Evolutionary conservation across 495 filamentous ascomycete genomes (phyloP).

Genomic region (Talaromyces proteolyticus): DNA sequence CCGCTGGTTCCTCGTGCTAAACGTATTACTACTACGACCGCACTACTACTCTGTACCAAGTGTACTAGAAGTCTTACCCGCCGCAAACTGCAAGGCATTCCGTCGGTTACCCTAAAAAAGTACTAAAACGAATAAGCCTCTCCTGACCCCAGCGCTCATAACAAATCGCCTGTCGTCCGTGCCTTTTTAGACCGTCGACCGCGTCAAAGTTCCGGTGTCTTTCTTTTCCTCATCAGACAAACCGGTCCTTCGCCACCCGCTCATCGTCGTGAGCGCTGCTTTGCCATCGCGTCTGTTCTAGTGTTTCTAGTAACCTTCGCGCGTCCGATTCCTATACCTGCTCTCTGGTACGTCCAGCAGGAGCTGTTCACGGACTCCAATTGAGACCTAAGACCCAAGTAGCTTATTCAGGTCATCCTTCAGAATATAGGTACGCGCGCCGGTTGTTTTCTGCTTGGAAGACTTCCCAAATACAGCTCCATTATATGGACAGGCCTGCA

Average conservation of each 20-base stretch:
- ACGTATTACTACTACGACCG: background rate
- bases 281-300: slow-evolving; percentile 15
- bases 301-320: slow-evolving; percentile 7
- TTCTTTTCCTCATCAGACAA: slow-evolving; percentile 15
- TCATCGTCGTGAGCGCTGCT: background rate
- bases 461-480: slow-evolving; percentile 16
- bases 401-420: too few species aligned
- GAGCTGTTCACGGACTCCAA: too few species aligned
- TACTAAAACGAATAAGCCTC: slow-evolving; percentile 46
- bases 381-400: too few species aligned
- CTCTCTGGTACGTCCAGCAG: too few species aligned
- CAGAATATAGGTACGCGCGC: slow-evolving; percentile 16
- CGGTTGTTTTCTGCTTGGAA: slow-evolving; percentile 17
- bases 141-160: slow-evolving; percentile 31
- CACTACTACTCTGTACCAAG: too few species aligned
- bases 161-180: slow-evolving; percentile 22
- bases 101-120: slow-evolving; percentile 29
- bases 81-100: slow-evolving; percentile 45
- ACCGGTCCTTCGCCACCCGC: too few species aligned
- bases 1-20: slow-evolving; percentile 29
- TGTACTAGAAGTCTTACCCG: slow-evolving; percentile 13
- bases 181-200: slow-evolving; percentile 9
- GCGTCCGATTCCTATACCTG: too few species aligned
- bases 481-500: slow-evolving; percentile 57
- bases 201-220: slow-evolving; percentile 7